Base-by-base conservation (phyloP, 495 filamentous ascomycete genomes). In the Hyaloscypha bicolor region DNA sequence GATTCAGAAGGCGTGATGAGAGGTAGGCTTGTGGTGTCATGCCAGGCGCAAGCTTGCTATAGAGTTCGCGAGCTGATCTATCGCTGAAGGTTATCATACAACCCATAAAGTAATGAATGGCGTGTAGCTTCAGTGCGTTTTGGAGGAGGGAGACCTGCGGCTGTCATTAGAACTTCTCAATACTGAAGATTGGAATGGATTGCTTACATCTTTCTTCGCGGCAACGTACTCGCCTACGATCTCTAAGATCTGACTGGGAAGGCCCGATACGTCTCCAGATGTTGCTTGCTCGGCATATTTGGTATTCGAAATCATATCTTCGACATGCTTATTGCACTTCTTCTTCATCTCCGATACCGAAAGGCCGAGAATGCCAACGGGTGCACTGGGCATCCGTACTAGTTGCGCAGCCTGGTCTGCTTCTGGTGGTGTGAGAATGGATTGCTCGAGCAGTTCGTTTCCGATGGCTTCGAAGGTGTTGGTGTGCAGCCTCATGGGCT, bases 51-150 rank as follows among this genome's bases (percentile, higher is more conserved):
- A 63, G 66, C 5, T 72, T 79, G 25, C 71, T 60, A 55, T 72
- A 72, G 1, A 85, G 73, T 16, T 71, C 70, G 33, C 59, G 63
- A 45, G 81, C 70, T 52, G 79, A 78, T n/a, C 70, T 63, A 8
- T 69, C 65, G 11, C 81, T 80, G 19, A 85, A 72, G 60, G 80
- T 83, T 39, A 84, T 75, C 60, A 84, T 78, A 8, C 76, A 75
- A 14, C 77, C 79, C 74, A 85, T 79, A 61, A 83, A 79, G 71
- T 83, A 83, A 67, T 85, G 82, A 73, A 81, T 80, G 33, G 80
- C 79, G 68, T 84, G 81, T 35, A 85, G 79, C 39, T 75, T 76
- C 55, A 85, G 71, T 51, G 79, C 83, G 25, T 78, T 72, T 60
- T 74, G 75, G 45, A 83, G 78, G 69, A 85, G 79, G 22, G 76